A percentile compares a stretch with the other conserved stretches of the same genome.
These are phyloP conservation scores for Eurotiales sp. DNA, from an alignment of 2,329 filamentous ascomycete species.

Conservation along the genomic window DNA sequence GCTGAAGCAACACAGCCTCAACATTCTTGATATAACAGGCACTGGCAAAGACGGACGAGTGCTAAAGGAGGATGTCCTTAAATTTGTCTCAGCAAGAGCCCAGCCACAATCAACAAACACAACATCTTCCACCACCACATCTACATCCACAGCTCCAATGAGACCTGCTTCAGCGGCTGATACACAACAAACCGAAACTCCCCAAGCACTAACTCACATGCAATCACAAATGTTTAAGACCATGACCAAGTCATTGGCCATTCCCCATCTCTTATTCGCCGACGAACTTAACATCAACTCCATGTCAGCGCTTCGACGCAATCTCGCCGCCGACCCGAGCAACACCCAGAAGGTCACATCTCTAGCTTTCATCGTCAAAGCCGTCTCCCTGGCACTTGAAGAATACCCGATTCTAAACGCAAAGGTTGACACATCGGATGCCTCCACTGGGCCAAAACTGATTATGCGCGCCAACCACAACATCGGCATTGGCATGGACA, in stretches of 20 bases:
- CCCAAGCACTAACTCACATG: slow-evolving; percentile 67
- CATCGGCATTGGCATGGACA: slow-evolving; percentile 94
- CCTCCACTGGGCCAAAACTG: slow-evolving; percentile 64
- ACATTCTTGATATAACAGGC: slow-evolving; percentile 74
- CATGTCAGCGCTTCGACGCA: slow-evolving; percentile 67
- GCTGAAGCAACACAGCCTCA: slow-evolving; percentile 71
- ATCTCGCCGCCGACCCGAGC: slow-evolving; percentile 61
- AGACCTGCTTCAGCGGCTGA: slow-evolving; percentile 36
- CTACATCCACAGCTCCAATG: slow-evolving; percentile 18
- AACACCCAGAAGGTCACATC: slow-evolving; percentile 70
- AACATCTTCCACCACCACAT: background rate
- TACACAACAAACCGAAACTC: slow-evolving; percentile 61
- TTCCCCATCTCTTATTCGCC: slow-evolving; percentile 93
- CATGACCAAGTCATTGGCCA: slow-evolving; percentile 87
- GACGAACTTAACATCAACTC: slow-evolving; percentile 81
- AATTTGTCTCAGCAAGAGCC: slow-evolving; percentile 58
- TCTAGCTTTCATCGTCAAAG: slow-evolving; percentile 93
- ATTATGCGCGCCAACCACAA: slow-evolving; percentile 83
- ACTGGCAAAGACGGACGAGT: slow-evolving; percentile 90
- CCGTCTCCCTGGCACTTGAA: slow-evolving; percentile 77
- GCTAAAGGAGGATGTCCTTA: slow-evolving; percentile 84
- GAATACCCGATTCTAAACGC: slow-evolving; percentile 85
- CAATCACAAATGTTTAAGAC: slow-evolving; percentile 95
- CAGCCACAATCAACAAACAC: slow-evolving; percentile 22
- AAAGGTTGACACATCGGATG: slow-evolving; percentile 63